These are phyloP conservation scores for Pseudogymnoascus sp. DNA, from an alignment of 2,329 filamentous ascomycete species.

Conservation along the genomic window DNA sequence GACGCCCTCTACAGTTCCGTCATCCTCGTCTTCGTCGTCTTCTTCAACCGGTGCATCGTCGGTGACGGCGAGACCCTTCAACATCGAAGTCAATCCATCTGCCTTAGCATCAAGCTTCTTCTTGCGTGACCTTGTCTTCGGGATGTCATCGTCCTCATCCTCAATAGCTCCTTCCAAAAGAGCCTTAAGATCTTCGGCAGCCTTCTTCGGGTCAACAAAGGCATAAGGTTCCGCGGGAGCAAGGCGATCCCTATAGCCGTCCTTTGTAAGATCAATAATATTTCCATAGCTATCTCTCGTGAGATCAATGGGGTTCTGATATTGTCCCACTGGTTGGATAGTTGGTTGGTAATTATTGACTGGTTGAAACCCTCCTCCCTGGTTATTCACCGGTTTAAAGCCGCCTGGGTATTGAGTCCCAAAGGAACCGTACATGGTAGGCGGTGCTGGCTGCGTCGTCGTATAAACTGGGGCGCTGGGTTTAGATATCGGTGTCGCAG, in stretches of 20 bases:
- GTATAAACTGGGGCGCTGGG: slow-evolving; percentile 22
- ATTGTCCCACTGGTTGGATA: slow-evolving; percentile 10
- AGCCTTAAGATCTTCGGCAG: slow-evolving; percentile 71
- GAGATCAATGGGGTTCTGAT: slow-evolving; percentile 29
- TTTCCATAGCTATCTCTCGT: slow-evolving; percentile 19
- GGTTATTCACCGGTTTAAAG: background rate
- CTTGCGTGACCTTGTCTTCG: slow-evolving; percentile 34
- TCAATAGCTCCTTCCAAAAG: slow-evolving; percentile 77
- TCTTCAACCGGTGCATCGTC: slow-evolving; percentile 41
- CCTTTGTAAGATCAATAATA: slow-evolving; percentile 26
- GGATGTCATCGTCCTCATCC: slow-evolving; percentile 47
- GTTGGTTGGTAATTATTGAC: slow-evolving; percentile 21
- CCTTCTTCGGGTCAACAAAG: slow-evolving; percentile 57
- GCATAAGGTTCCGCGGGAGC: slow-evolving; percentile 25
- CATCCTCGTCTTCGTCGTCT: slow-evolving; percentile 46
- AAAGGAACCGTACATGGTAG: slow-evolving; percentile 28
- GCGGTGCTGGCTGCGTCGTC: slow-evolving; percentile 26
- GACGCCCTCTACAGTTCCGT: slow-evolving; percentile 69
- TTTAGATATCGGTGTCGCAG: slow-evolving; percentile 20
- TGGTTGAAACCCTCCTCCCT: slow-evolving; percentile 24
- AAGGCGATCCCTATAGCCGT: slow-evolving; percentile 22
- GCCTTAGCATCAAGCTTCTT: slow-evolving; percentile 32
- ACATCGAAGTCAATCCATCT: slow-evolving; percentile 28
- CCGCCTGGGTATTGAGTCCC: slow-evolving; percentile 24
- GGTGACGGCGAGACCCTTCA: slow-evolving; percentile 40